Conservation (phyloP, 1,284 basidiomycete genomes). For the Gymnopus androsaceus region DNA sequence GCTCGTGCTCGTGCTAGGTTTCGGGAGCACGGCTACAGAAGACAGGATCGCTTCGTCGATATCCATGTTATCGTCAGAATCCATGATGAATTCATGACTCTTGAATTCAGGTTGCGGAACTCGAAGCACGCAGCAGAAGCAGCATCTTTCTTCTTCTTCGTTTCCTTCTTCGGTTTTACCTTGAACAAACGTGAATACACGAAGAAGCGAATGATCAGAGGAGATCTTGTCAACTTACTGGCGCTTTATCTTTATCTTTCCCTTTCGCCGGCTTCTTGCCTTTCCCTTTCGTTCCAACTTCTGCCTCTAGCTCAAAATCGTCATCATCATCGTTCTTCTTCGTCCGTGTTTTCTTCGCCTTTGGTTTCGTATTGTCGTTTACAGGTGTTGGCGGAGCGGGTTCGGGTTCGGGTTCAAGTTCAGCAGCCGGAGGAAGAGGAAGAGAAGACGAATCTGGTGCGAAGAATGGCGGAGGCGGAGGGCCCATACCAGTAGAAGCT, state of each 20-base stretch:
- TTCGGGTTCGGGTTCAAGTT: not conserved
- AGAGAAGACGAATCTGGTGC: constrained; percentile 4
- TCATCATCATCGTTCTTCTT: constrained; percentile 10
- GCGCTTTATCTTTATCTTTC: constrained; percentile 13
- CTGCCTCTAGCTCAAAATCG: not conserved
- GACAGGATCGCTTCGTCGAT: not conserved
- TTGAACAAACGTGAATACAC: not conserved
- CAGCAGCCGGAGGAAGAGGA: not conserved
- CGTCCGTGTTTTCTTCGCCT: constrained; percentile 1
- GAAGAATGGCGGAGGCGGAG: constrained; percentile 6
- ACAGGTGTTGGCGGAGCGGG: not conserved
- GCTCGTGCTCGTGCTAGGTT: too few relatives aligned
- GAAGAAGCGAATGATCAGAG: not conserved
- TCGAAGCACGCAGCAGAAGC: too few relatives aligned
- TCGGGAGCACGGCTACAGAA: too few relatives aligned
- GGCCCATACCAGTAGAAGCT: not conserved
- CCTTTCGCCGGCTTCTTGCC: not conserved
- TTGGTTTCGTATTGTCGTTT: not conserved
- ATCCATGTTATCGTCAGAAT: not conserved
- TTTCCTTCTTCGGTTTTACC: not conserved
- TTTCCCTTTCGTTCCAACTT: not conserved
- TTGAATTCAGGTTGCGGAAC: not conserved
- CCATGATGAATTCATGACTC: not conserved
- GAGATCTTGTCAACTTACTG: not conserved
- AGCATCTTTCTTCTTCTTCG: not conserved